Evolutionary conservation across 176 grass and related monocot species (phyloP).

Genomic region (Oryza glumipatula): DNA sequence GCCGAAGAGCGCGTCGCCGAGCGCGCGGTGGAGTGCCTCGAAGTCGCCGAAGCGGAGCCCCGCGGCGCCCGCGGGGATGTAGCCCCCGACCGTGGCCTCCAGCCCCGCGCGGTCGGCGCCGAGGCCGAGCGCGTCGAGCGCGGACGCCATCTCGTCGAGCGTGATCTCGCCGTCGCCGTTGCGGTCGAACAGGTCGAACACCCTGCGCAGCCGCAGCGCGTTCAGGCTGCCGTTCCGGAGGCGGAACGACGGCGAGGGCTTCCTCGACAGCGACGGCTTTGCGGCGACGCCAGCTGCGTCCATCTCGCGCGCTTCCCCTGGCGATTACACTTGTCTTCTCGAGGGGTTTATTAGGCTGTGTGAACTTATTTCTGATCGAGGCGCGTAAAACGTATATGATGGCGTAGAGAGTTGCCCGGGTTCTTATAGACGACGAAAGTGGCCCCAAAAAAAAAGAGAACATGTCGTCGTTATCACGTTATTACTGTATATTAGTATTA

Average conservation of each 20-base stretch:
- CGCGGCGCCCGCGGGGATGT: constrained; percentile 62
- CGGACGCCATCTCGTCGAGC: constrained; percentile 75
- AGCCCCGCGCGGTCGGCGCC: constrained; percentile 65
- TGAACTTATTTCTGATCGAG: not conserved
- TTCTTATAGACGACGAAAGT: not conserved
- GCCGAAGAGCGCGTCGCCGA: constrained; percentile 80
- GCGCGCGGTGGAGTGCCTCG: constrained; percentile 79
- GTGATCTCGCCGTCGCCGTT: constrained; percentile 97
- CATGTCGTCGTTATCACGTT: not conserved
- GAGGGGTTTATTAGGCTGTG: not conserved
- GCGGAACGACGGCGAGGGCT: constrained; percentile 84
- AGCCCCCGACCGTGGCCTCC: constrained; percentile 57
- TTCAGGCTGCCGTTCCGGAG: constrained; percentile 95
- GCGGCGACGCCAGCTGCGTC: not conserved
- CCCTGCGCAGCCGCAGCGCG: constrained; percentile 75
- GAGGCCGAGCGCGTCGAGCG: constrained; percentile 85
- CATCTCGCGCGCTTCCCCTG: constrained; percentile 24
- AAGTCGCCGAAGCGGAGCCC: constrained; percentile 82
- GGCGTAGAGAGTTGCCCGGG: too few species aligned
- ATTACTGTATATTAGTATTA: not conserved
- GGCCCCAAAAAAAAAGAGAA: not conserved
- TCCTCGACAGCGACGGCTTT: constrained; percentile 52
- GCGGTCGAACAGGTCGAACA: constrained; percentile 94
- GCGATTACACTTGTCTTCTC: not conserved
- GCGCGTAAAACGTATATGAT: too few species aligned